phyloP scores from a whole-genome alignment of 805 yeast species.

The Blastobotrys parvus region DNA sequence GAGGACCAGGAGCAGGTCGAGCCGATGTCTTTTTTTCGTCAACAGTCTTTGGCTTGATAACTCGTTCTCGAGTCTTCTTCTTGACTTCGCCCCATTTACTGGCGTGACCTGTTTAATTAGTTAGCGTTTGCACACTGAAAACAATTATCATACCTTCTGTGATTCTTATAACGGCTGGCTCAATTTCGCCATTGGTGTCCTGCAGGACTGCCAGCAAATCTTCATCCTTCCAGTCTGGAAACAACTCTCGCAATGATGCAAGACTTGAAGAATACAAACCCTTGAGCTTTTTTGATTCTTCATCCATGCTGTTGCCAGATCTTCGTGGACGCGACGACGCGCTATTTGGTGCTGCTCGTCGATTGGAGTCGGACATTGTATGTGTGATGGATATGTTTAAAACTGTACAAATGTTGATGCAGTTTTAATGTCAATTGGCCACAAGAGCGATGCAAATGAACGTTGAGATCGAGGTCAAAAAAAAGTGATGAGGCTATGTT shows the following conservation, averaged over 20 bases:
- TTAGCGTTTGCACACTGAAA: too few species aligned
- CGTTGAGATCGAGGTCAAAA: too few species aligned
- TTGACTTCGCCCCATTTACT: constrained; percentile 92
- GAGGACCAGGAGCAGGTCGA: constrained; percentile 12
- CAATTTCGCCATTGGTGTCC: constrained; percentile 67
- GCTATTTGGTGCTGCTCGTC: background rate
- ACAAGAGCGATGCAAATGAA: too few species aligned
- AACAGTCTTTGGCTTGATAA: constrained; percentile 15
- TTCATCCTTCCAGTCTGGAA: constrained; percentile 89
- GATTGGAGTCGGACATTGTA: too few species aligned
- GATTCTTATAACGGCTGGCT: constrained; percentile 75
- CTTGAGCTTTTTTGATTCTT: constrained; percentile 27
- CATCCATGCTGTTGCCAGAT: constrained; percentile 14
- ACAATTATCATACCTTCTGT: too few species aligned
- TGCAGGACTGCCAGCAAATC: constrained; percentile 69
- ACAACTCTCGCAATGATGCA: constrained; percentile 65
- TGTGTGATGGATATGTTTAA: too few species aligned
- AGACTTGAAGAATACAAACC: constrained; percentile 29
- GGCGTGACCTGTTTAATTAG: too few species aligned
- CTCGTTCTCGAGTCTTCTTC: constrained; percentile 30
- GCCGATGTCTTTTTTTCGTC: constrained; percentile 11
- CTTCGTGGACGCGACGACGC: background rate
- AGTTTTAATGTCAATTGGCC: too few species aligned
- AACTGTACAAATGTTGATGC: too few species aligned
- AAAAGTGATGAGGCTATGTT: too few species aligned